Evolutionary conservation across 2,329 filamentous ascomycete species (phyloP).

Genomic region (Aspergillus viridinutans): DNA sequence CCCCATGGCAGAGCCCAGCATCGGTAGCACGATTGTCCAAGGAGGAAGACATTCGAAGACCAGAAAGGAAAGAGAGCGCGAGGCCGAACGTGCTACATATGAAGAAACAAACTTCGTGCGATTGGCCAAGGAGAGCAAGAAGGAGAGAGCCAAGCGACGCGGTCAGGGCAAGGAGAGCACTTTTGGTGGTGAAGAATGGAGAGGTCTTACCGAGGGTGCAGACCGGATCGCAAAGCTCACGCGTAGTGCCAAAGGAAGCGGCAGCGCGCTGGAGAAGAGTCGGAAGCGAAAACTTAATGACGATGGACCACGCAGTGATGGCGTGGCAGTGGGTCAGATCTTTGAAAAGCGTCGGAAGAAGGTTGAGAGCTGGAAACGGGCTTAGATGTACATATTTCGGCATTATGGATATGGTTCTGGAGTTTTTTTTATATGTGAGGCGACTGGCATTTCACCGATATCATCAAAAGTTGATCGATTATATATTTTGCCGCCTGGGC

Average conservation of each 20-base stretch:
- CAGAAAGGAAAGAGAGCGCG: slow-evolving; percentile 67
- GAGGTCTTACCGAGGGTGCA: slow-evolving; percentile 74
- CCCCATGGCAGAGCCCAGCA: slow-evolving; percentile 79
- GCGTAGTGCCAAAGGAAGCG: slow-evolving; percentile 58
- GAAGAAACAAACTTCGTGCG: slow-evolving; percentile 91
- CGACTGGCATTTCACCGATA: neutral
- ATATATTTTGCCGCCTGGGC: neutral
- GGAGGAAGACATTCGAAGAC: slow-evolving; percentile 78
- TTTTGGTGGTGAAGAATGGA: slow-evolving; percentile 94
- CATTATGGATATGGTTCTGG: neutral
- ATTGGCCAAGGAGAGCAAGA: slow-evolving; percentile 81
- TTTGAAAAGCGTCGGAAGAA: slow-evolving; percentile 45
- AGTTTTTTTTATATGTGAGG: slow-evolving; percentile 3
- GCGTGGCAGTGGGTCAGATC: slow-evolving; percentile 63
- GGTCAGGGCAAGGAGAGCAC: slow-evolving; percentile 46
- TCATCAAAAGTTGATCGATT: neutral
- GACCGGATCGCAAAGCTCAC: slow-evolving; percentile 84
- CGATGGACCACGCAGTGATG: slow-evolving; percentile 66
- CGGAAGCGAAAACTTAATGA: slow-evolving; percentile 70
- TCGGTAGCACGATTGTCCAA: slow-evolving; percentile 80
- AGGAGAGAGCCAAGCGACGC: slow-evolving; percentile 66
- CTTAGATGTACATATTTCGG: neutral
- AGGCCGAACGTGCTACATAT: slow-evolving; percentile 76
- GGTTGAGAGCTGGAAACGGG: slow-evolving; percentile 40
- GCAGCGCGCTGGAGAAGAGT: slow-evolving; percentile 70